Base-by-base conservation (phyloP, 345 rosid genomes). In the Stellera chamaejasme region DNA sequence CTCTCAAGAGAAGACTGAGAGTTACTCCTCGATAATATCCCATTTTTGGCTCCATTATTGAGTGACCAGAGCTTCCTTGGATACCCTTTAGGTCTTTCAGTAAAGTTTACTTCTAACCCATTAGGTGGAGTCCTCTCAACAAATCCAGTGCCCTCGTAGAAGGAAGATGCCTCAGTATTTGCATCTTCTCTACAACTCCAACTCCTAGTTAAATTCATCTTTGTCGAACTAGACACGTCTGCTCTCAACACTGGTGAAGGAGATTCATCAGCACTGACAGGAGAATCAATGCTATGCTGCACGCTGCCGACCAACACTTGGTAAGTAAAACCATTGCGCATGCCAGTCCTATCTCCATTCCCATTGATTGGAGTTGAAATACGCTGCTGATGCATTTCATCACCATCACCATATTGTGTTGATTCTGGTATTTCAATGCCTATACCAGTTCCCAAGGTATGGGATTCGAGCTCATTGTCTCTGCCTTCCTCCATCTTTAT, bases 1-100 rank as follows among this genome's bases (percentile, higher is more conserved):
- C 92, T 79, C 62, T 68, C 96, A 12, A 72, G 69, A 59, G 97
- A 93, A 62, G 96, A 89, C 63, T 65, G 76, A 54, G 99, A 93
- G 66, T 77, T 72, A 68, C 77, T 84, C 77, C 97, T 82, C n/a
- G 78, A 66, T 59, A 86, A 62, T 42, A 41, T 59, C 45, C 64
- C 71, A 59, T 44, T 43, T 25, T 63, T 65, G 55, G 64, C 55
- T 19, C 58, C 77, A 27, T 68, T 75, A 66, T 71, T 77, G 50
- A 75, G 69, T 7, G 69, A 79, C 64, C 75, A 67, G 28, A 62
- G 75, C 50, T 64, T 69, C 62, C 75, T 78, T 44, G 43, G 64
- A 27, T 71, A 43, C 55, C 82, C 68, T 36, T 76, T 79, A 11
- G 91, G 99, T 56, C 93, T 79, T 65, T 90, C 94, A 42, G 79